A percentile compares a stretch with the other conserved stretches of the same genome.
Evolutionary conservation across 495 filamentous ascomycete genomes (phyloP).

Genomic region (Hyaloscypha variabilis): DNA sequence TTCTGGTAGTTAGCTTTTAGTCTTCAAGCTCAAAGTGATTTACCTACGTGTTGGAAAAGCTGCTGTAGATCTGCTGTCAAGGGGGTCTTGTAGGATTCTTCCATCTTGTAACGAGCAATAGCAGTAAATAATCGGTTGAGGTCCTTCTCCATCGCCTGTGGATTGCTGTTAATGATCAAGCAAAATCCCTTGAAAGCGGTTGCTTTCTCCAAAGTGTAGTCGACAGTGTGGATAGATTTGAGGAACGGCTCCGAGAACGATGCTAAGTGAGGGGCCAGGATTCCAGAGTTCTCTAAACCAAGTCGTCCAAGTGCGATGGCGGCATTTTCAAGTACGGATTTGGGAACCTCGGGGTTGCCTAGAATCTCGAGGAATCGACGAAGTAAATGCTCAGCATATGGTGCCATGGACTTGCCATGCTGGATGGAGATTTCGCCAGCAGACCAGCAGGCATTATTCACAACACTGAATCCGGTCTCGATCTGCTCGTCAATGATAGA

Average conservation of each 20-base stretch:
- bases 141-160: constrained; percentile 86
- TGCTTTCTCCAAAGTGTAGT: constrained; percentile 91
- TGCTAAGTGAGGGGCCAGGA: constrained; percentile 79
- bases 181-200: constrained; percentile 92
- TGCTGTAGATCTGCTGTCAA: constrained; percentile 40
- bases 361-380: constrained; percentile 76
- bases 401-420: constrained; percentile 68
- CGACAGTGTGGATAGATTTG: constrained; percentile 77
- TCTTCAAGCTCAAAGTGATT: not conserved
- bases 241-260: constrained; percentile 83
- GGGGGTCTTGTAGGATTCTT: constrained; percentile 18
- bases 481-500: constrained; percentile 72
- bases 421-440: constrained; percentile 91
- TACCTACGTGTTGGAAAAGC: constrained; percentile 50
- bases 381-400: constrained; percentile 77
- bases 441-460: constrained; percentile 99
- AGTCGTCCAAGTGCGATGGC: constrained; percentile 91
- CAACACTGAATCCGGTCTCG: constrained; percentile 79
- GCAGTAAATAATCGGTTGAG: constrained; percentile 81
- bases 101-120: constrained; percentile 67
- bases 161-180: constrained; percentile 81
- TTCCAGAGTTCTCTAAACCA: constrained; percentile 76
- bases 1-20: not conserved
- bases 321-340: constrained; percentile 91
- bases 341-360: constrained; percentile 80